Base-by-base conservation (phyloP, 306 rosid genomes). In the Purshia tridentata region DNA sequence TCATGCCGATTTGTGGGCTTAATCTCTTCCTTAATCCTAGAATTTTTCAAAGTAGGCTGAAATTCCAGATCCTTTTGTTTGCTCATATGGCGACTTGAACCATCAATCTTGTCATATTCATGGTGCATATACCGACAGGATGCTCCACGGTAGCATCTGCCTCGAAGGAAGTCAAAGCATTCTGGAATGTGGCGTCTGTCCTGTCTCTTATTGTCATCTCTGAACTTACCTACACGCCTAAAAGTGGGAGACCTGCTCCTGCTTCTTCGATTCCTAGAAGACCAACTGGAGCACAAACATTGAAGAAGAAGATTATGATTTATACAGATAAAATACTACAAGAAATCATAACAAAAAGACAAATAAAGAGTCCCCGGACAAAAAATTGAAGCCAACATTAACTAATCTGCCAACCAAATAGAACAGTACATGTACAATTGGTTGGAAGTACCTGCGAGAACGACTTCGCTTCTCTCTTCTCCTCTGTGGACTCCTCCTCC, bases 61-160 rank as follows among this genome's bases (percentile, higher is more conserved):
- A 49, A 72, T 59, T 89, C 94, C 51, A 15, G 78, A 62, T 86
- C 79, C 16, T 62, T 80, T 55, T 76, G 89, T 72, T 84, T 89
- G 83, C 84, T 83, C 82, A 81, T 82, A 44, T 74, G 74, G 51
- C 63, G 76, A 85, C 89, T 88, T 70, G 94, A 84, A 80, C 84
- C 80, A 75, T 86, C 81, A 81, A 60, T 89, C 85, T 66, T 87
- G 39, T 75, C 86, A 72, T 83, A 76, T 78, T 89, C 95, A 76
- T 74, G 85, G 88, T 94, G 99, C 77, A 70, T 37, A 76, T 84
- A 94, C 75, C 89, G 84, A 76, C 99, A 94, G 40, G 86, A 85
- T 35, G 83, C 90, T 81, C 99, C 99, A 14, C 97, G 89, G 52
- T 73, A 61, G 84, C 99, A 94, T 85, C 72, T 94, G 59, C 97